Evolutionary conservation across 2,329 filamentous ascomycete species (phyloP), one percentile per base, ranked within the genome.

Genomic region (Rhinocladiella mackenziei): DNA sequence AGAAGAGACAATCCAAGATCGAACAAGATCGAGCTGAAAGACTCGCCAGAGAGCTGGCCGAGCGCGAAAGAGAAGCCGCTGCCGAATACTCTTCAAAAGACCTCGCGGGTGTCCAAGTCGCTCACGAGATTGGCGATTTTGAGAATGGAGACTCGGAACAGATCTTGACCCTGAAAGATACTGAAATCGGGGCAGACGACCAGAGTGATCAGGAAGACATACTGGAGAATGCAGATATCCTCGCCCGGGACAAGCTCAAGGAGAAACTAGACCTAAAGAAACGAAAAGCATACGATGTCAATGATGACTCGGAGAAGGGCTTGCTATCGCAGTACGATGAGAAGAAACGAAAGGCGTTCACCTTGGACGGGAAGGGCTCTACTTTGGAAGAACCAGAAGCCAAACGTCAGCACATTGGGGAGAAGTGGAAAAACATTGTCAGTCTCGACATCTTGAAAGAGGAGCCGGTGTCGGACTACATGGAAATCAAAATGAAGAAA

Each of bases 261-360:
- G 86, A 96, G 58, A 83, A 79, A 56, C 70, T 96, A 9, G 82
- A 92, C 30, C 68, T 89, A 29, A 95, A 97, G 71, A 95, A 97
- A 71, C 96, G 94, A 75, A 88, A 89, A 65, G 82, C 81, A 1
- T 98, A 98, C 64, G 87, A 98, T 58, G 89, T 91, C 0, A 83
- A 87, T 50, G 81, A 83, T 45, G 71, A 83, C 23, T 83, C 84
- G 32, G 76, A 81, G 19, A 76, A 76, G 17, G 83, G 77, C 9
- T 81, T 98, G 17, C 69, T 98, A 30, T 80, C 86, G 10, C 91
- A 98, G 57, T 98, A 98, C 60, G 92, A 97, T 58, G 92, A 97
- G 53, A 95, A 94, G 67, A 92, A 94, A 69, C 72, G 76, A 43
- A 95, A 94, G 62, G 77, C 78, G 17, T 98, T 98, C 58, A 95